Evolutionary conservation across 2,329 filamentous ascomycete species (phyloP), one percentile per base, ranked within the genome.

Genomic region (Colletotrichum sp.): DNA sequence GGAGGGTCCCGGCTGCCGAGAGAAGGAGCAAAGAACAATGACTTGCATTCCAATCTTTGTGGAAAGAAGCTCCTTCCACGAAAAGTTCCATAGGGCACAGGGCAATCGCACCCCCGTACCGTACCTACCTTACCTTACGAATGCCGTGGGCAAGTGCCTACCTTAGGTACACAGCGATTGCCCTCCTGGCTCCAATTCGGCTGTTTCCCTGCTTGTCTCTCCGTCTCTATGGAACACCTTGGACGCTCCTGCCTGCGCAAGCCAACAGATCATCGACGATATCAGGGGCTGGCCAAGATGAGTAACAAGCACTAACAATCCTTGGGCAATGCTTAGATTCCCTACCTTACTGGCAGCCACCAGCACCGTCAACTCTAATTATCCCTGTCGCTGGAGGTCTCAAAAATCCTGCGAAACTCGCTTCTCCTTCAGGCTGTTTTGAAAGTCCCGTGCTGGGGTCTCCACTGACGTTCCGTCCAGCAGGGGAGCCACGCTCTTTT

Each of bases 391-490:
- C 55, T 64, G 71, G 73, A 76, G 72, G 76, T 79, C 77, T 78
- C 79, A 79, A 69, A 79, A 78, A 76, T 73, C 62, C 69, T 78
- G 78, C 82, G 84, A 86, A 86, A 86, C 84, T 85, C 84, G 83
- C 83, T 85, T 85, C 73, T 78, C 78, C 81, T 81, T 82, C 83
- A 84, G 77, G 77, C 78, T 81, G 83, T 84, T 85, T 84, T 80
- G 82, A 77, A 77, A 78, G 71, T 75, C 59, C 74, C 70, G 77
- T 77, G 69, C 73, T 63, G 64, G 55, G 61, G 61, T 61, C 64
- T 69, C 71, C 73, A 34, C 62, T 62, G 63, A 72, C 57, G 64
- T 67, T 36, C 75, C 36, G 27, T 49, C 36, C 29, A 39, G 34
- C 61, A 63, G 27, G 61, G 67, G 32, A 62, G 59, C 59, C 66